Base-by-base conservation (phyloP, 2,329 filamentous ascomycete species). In the Epichloe typhina region DNA sequence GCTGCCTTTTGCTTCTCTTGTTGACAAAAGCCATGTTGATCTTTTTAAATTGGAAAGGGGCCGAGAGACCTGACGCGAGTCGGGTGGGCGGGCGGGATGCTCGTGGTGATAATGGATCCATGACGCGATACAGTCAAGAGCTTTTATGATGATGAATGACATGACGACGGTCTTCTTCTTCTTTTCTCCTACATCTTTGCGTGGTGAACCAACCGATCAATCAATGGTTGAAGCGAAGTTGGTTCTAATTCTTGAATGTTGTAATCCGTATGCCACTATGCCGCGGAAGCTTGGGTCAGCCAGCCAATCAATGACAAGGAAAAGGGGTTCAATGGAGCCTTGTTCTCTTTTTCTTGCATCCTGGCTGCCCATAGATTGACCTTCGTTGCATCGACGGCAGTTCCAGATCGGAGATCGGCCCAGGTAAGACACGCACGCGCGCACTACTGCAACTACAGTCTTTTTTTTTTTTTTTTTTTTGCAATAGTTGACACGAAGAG, bases 131-230 rank as follows among this genome's bases (percentile, higher is more conserved):
- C 15, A 44, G 11, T 48, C 5, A 42, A 51, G 40, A 39, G 12
- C 9, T 50, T 50, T 31, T 38, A 47, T 51, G 47, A 49, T 44
- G 43, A 51, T 47, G 39, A 51, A 48, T 31, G 46, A 42, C 13
- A 47, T 38, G 33, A 47, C 12, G 19, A 33, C n/a, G 38, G 19
- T 23, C 19, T 12, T 47, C 26, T 41, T 13, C 46, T 42, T 31
- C 12, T 39, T 31, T 35, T 36, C 15, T 23, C 5, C 7, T 49
- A 13, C 26, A n/a, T 44, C 9, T 44, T 41, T 23, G n/a, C 13
- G 19, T 17, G 7, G 4, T 39, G 15, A 8, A 7, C 7, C 15
- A 17, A 39, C 7, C 38, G 3, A 17, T 8, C 38, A 39, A 17
- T n/a, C 38, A 39, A 9, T 39, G 8, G 13, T 39, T 15, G 38